These are phyloP conservation scores for Ophiostoma ulmi DNA, from an alignment of 2,329 filamentous ascomycete genomes.

Conservation along the genomic window DNA sequence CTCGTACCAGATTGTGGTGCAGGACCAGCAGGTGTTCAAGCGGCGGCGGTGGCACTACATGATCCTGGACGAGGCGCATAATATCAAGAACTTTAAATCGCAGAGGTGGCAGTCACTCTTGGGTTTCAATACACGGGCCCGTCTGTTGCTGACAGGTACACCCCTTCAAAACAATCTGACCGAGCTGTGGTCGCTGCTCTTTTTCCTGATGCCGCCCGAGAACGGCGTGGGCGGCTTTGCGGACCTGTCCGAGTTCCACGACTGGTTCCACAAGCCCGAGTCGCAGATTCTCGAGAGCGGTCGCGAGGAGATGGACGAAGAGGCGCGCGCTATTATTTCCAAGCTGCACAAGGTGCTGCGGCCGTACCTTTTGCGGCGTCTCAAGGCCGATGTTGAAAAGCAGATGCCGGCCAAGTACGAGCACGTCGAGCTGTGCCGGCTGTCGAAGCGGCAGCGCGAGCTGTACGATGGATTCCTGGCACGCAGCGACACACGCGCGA, in stretches of 20 bases:
- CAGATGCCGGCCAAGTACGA: slow-evolving; percentile 99
- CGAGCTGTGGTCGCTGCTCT: slow-evolving; percentile 93
- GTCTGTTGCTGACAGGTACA: slow-evolving; percentile 85
- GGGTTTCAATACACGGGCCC: slow-evolving; percentile 83
- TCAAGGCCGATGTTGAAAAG: slow-evolving; percentile 97
- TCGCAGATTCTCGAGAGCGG: slow-evolving; percentile 95
- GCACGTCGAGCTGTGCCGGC: slow-evolving; percentile 88
- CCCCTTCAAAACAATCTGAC: slow-evolving; percentile 95
- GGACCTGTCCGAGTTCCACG: slow-evolving; percentile 89
- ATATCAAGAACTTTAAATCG: slow-evolving; percentile 99
- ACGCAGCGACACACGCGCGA: slow-evolving; percentile 80
- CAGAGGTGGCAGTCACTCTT: slow-evolving; percentile 94
- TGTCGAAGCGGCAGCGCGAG: slow-evolving; percentile 92
- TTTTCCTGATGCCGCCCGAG: slow-evolving; percentile 91
- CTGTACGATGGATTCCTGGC: slow-evolving; percentile 96
- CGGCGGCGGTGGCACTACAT: slow-evolving; percentile 94
- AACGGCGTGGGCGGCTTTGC: slow-evolving; percentile 86
- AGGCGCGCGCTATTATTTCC: slow-evolving; percentile 81
- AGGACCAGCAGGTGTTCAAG: slow-evolving; percentile 91
- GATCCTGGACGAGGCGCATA: slow-evolving; percentile 96
- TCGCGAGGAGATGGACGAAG: slow-evolving; percentile 87
- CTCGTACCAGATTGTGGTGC: slow-evolving; percentile 91
- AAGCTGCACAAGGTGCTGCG: slow-evolving; percentile 92
- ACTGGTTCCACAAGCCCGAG: slow-evolving; percentile 92
- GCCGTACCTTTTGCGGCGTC: slow-evolving; percentile 80